These are phyloP conservation scores for Dichomitus squalens DNA, from an alignment of 1,284 basidiomycete species.

Conservation along the genomic window DNA sequence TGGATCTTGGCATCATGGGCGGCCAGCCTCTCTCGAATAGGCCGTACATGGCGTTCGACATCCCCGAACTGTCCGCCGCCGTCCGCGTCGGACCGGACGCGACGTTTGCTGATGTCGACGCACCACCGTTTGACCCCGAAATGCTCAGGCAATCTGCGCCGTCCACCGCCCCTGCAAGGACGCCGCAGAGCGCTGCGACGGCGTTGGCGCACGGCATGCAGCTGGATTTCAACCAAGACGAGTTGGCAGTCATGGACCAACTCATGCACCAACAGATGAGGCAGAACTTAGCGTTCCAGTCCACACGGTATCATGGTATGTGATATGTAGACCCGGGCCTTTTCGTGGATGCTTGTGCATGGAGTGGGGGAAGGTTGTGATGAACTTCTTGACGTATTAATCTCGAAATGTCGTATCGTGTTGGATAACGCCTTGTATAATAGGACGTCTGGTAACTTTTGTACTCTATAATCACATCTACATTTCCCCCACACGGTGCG, in stretches of 20 bases:
- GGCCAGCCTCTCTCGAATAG: conserved; percentile 27
- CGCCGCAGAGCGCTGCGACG: background rate
- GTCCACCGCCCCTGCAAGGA: no score
- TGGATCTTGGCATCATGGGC: conserved; percentile 26
- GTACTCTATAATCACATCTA: background rate
- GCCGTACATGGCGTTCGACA: conserved; percentile 29
- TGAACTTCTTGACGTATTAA: background rate
- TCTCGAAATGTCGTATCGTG: background rate
- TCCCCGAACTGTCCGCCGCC: conserved; percentile 24
- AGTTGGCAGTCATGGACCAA: conserved; percentile 35
- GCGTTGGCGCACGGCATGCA: conserved; percentile 20
- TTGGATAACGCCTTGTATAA: background rate
- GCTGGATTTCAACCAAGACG: conserved; percentile 31
- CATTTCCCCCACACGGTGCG: no score
- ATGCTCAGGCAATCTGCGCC: background rate
- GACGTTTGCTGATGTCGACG: conserved; percentile 23
- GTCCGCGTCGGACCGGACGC: conserved; percentile 2
- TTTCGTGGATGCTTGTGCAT: background rate
- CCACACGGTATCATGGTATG: background rate
- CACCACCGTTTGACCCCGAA: conserved; percentile 10
- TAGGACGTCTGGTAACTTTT: background rate
- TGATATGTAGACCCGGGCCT: background rate
- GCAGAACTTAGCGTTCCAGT: conserved; percentile 8
- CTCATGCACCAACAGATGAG: conserved; percentile 29
- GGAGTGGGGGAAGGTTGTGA: background rate